Evolutionary conservation across 1,284 basidiomycete species (phyloP), one percentile per base, ranked within the genome.

Genomic region (Pseudozyma tsukubaensis): DNA sequence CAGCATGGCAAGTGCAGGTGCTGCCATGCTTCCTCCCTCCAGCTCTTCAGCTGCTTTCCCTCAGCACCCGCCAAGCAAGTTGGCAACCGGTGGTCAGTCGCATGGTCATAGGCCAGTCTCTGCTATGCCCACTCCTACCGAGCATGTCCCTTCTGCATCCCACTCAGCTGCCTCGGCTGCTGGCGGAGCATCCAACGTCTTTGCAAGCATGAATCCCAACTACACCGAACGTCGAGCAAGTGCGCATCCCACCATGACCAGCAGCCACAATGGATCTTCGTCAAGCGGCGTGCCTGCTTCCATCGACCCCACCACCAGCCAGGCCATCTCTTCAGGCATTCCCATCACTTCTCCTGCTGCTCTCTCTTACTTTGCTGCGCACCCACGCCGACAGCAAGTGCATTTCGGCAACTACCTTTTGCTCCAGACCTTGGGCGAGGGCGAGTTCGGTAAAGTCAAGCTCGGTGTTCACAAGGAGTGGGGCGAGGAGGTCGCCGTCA

Each of bases 401-500:
- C 80, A 83, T 69, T 84, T 84, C 79, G 83, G 83, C 62, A 77
- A 81, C 63, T 84, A 84, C 50, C 79, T 84, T 50, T 63, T 84
- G 32, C 77, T 84, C 19, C 83, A 84, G 60, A 84, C 83, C 18
- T 67, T 84, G 19, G 84, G 97, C 48, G 96, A 99, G 86, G 97
- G 97, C 78, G 97, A 99, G 87, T 99, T 99, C 84, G 97, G 96
- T 60, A 99, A 99, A 85, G 96, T 99, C 86, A 99, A 99, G 85
- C 90, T 99, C 29, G 97, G 97, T 10, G 88, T 99, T 49, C 96
- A 99, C 85, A 91, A 93, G 54, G 76, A 85, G 73, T 98, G 92
- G 90, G 96, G 94, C 32, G 95, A 98, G 85, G 96, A 99, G 85
- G 95, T 97, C n/a, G 97, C 97, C 14, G 94, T 99, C 85, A 99